Evolutionary conservation across 73 alveolate species (phyloP).

Genomic region (Strombidium stylifer): DNA sequence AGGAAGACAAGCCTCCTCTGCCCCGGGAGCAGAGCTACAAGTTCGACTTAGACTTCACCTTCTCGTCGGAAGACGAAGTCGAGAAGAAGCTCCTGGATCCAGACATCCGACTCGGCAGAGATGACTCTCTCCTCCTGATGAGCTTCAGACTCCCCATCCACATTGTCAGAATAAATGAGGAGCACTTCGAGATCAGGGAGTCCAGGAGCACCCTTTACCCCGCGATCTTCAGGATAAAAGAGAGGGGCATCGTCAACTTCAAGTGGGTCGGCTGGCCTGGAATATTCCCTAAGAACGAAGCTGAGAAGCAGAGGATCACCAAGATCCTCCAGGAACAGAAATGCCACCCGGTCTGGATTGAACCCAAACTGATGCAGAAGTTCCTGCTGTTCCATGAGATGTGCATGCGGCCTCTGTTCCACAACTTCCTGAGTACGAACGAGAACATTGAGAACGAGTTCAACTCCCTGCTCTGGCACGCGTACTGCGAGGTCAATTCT

Average conservation of each 20-base stretch:
- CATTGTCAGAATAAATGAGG: too few species aligned
- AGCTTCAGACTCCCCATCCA: too few species aligned
- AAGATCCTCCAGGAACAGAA: conserved; percentile 27
- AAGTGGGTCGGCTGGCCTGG: conserved; percentile 61
- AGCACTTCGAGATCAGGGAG: too few species aligned
- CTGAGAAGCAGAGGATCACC: conserved; percentile 33
- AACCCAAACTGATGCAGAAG: conserved; percentile 1
- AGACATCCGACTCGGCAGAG: conserved; percentile 20
- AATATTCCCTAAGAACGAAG: conserved; percentile 23
- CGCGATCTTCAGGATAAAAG: conserved; percentile 31
- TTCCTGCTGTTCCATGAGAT: conserved; percentile 22
- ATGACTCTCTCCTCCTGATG: conserved; percentile 27
- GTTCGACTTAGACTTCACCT: too few species aligned
- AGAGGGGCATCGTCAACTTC: conserved; percentile 31
- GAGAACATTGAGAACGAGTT: conserved; percentile 38
- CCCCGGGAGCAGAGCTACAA: too few species aligned
- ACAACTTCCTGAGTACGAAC: conserved; percentile 55
- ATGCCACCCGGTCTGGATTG: conserved; percentile 50
- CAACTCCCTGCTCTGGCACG: conserved; percentile 35
- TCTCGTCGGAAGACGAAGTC: too few species aligned
- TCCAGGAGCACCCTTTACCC: conserved; percentile 32
- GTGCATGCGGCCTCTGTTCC: conserved; percentile 48
- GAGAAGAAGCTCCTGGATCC: conserved; percentile 16
- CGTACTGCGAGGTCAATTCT: conserved; percentile 20
- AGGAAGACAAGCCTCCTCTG: background rate